Base-by-base conservation (phyloP, 2,329 filamentous ascomycete species). In the Allantophomopsis lycopodina region DNA sequence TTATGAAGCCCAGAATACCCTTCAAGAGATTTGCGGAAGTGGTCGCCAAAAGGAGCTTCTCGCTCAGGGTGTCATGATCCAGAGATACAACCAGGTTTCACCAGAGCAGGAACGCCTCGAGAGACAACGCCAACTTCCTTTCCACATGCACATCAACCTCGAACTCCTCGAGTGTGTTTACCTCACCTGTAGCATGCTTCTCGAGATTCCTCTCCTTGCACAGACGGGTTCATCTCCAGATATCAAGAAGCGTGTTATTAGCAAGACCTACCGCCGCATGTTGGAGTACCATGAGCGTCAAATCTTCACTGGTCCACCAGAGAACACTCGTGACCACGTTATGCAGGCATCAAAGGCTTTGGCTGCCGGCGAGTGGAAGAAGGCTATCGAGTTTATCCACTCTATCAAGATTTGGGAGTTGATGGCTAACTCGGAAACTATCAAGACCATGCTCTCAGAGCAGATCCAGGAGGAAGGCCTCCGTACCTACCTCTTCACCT, bases 81-180 rank as follows among this genome's bases (percentile, higher is more conserved):
- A 98, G 68, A 78, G 91, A 51, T 98, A 88, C 67, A 89, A 77
- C 54, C 88, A 94, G 56, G 91, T 98, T 45, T 91, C 88, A 30
- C 91, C 91, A 14, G 91, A 98, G 65, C 91, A 98, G 64, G 91
- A 98, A 68, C 84, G 89, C 49, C 74, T 96, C 32, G 91, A 98
- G 69, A 85, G 91, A 60, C 89, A 96, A 66, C 81, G 91, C 54
- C 91, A 98, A 66, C 75, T 98, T 50, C 91, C 91, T 31, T 98
- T 98, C 79, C 91, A 98, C 70, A 95, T 98, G 87, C 91, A 98
- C 73, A 98, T 98, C 71, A 98, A 98, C 71, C 75, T 98, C 39
- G 91, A 98, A 63, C 76, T 98, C 40, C 76, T 98, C 32, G 91
- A 98, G 68, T 96, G 91, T 57, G 89, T 96, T 46, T 98, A 98